phyloP scores from a whole-genome alignment of 768 basidiomycete species.

The Leccinum imitatum region DNA sequence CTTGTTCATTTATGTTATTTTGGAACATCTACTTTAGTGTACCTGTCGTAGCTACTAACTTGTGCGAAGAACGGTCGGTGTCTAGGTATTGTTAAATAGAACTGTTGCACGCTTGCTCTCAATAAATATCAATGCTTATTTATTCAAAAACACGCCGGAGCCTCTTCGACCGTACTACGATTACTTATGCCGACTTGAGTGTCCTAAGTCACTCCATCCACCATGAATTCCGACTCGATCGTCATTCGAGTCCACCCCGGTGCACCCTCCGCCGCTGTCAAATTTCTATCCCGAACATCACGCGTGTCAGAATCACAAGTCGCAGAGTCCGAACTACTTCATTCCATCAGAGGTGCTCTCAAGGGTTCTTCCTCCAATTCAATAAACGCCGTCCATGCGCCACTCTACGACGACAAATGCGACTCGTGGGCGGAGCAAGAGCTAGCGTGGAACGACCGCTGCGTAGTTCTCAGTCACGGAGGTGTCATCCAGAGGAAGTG shows the following conservation, averaged over 20 bases:
- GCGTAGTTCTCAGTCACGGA: slow-evolving; percentile 63
- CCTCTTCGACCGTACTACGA: background rate
- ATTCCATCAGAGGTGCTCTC: slow-evolving; percentile 58
- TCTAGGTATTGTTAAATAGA: slow-evolving; percentile 16
- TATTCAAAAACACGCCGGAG: background rate
- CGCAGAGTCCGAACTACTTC: slow-evolving; percentile 44
- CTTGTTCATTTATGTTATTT: slow-evolving; percentile 39
- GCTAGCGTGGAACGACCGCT: slow-evolving; percentile 65
- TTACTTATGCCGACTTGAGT: background rate
- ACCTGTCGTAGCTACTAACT: slow-evolving; percentile 22
- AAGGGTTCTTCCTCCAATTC: slow-evolving; percentile 50
- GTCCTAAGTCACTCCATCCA: background rate
- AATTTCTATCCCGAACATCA: slow-evolving; percentile 38
- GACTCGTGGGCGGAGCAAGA: slow-evolving; percentile 57
- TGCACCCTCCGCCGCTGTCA: slow-evolving; percentile 43
- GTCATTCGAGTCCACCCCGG: slow-evolving; percentile 42
- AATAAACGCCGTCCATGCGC: slow-evolving; percentile 42
- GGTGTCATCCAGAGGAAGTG: slow-evolving; percentile 71
- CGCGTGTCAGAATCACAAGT: slow-evolving; percentile 3
- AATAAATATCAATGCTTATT: background rate
- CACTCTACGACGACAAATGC: slow-evolving; percentile 39
- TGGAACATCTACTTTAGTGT: slow-evolving; percentile 35
- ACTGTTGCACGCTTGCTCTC: slow-evolving; percentile 9
- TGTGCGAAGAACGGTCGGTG: background rate
- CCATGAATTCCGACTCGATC: slow-evolving; percentile 23